Evolutionary conservation across 345 rosid genomes (phyloP).

Genomic region (Corchorus olitorius): DNA sequence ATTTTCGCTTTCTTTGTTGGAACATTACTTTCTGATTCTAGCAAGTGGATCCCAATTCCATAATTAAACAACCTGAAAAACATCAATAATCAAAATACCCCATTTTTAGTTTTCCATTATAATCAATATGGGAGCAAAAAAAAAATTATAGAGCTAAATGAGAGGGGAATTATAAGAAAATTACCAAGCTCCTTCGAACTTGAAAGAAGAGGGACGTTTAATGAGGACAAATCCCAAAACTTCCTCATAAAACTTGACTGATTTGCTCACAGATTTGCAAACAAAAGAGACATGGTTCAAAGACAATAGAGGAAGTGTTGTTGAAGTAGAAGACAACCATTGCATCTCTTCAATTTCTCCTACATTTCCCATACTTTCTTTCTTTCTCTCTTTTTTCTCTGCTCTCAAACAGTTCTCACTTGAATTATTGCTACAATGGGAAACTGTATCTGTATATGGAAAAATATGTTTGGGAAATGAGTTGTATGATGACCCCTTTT

Average conservation of each 20-base stretch:
- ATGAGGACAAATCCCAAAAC: slow-evolving; percentile 65
- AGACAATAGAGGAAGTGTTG: slow-evolving; percentile 49
- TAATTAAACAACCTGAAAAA: slow-evolving; percentile 62
- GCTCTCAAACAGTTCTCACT: background rate
- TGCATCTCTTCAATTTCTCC: slow-evolving; percentile 11
- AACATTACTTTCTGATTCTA: slow-evolving; percentile 40
- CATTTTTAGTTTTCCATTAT: background rate
- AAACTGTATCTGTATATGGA: background rate
- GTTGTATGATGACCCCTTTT: background rate
- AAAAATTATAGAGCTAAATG: background rate
- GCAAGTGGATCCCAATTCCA: slow-evolving; percentile 70
- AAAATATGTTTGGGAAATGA: background rate
- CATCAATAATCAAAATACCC: background rate
- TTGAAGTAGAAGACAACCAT: background rate
- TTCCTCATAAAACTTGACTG: slow-evolving; percentile 57
- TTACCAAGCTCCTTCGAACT: slow-evolving; percentile 70
- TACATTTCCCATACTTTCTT: slow-evolving; percentile 23
- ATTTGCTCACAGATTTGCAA: slow-evolving; percentile 52
- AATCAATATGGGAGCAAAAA: no score
- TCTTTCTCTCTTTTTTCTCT: background rate
- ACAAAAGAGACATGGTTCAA: slow-evolving; percentile 72
- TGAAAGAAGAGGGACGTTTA: slow-evolving; percentile 54
- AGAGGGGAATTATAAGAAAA: background rate
- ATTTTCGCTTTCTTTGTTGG: slow-evolving; percentile 31
- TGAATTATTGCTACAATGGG: background rate